These are phyloP conservation scores for Sporothrix curviconia DNA, from an alignment of 2,329 filamentous ascomycete species.

Conservation along the genomic window DNA sequence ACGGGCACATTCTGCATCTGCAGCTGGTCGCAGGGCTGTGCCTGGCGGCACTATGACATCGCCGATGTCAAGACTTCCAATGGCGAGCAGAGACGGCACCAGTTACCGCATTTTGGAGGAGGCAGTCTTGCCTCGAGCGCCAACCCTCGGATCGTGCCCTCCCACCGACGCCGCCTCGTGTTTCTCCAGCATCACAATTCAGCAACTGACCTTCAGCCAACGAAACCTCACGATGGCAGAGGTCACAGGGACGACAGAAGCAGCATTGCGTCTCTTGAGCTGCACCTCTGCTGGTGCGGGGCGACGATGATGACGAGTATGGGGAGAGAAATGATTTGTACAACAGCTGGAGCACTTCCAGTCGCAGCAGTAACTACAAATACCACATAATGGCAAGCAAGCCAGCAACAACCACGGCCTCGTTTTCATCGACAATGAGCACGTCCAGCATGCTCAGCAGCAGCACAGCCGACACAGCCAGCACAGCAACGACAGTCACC, in stretches of 20 bases:
- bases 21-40: neutral
- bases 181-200: constrained; percentile 1
- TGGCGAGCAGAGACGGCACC: no score
- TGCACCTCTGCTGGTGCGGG: constrained; percentile 1
- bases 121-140: constrained; percentile 27
- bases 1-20: neutral
- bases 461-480: constrained; percentile 7
- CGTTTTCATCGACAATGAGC: constrained; percentile 8
- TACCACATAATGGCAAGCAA: neutral
- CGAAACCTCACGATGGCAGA: no score
- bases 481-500: neutral
- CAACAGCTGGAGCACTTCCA: neutral
- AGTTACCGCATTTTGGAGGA: no score
- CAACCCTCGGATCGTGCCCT: constrained; percentile 41
- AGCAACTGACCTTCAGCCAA: no score
- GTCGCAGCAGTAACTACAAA: neutral
- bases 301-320: neutral
- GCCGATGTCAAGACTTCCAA: neutral
- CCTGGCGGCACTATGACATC: neutral
- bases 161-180: constrained; percentile 27
- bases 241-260: neutral
- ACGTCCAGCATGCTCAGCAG: constrained; percentile 6
- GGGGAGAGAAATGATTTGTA: neutral
- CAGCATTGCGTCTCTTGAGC: constrained; percentile 6
- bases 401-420: neutral